These are phyloP conservation scores for Rhynchosporium graminicola DNA, from an alignment of 2,329 filamentous ascomycete species.

Conservation along the genomic window DNA sequence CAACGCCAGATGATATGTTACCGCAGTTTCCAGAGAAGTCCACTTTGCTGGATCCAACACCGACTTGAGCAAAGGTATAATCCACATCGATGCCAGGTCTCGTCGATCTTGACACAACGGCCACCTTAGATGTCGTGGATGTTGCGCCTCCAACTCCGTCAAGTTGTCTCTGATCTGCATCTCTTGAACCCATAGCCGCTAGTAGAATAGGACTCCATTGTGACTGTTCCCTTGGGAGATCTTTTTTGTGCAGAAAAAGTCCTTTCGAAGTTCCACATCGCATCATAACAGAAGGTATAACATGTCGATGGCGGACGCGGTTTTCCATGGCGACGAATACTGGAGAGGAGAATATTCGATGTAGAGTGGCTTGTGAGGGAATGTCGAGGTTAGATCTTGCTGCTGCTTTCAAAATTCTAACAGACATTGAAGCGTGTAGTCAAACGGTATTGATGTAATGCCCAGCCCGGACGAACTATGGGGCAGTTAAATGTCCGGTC, in stretches of 20 bases:
- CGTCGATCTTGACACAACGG: conserved; percentile 56
- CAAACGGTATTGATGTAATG: too few species aligned
- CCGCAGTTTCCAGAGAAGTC: conserved; percentile 71
- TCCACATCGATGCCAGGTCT: conserved; percentile 57
- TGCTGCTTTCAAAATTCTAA: neutral
- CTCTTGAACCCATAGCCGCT: conserved; percentile 63
- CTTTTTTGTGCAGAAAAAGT: conserved; percentile 55
- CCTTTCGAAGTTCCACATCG: conserved; percentile 46
- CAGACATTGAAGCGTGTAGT: neutral
- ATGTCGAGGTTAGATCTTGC: neutral
- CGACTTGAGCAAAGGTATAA: conserved; percentile 70
- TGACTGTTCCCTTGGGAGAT: conserved; percentile 49
- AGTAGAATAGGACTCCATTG: conserved; percentile 56
- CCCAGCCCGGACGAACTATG: too few species aligned
- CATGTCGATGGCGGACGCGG: neutral
- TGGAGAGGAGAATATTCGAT: neutral
- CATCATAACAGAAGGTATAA: conserved; percentile 16
- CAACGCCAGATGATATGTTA: conserved; percentile 66
- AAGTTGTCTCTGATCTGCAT: conserved; percentile 66
- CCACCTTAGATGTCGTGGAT: conserved; percentile 68
- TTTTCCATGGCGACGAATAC: neutral
- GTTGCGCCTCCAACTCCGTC: conserved; percentile 69
- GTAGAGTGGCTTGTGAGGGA: neutral
- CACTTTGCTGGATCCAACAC: conserved; percentile 58
- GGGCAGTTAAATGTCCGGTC: too few species aligned